Evolutionary conservation across 768 basidiomycete genomes (phyloP).

Genomic region (Lyophyllum semitale): DNA sequence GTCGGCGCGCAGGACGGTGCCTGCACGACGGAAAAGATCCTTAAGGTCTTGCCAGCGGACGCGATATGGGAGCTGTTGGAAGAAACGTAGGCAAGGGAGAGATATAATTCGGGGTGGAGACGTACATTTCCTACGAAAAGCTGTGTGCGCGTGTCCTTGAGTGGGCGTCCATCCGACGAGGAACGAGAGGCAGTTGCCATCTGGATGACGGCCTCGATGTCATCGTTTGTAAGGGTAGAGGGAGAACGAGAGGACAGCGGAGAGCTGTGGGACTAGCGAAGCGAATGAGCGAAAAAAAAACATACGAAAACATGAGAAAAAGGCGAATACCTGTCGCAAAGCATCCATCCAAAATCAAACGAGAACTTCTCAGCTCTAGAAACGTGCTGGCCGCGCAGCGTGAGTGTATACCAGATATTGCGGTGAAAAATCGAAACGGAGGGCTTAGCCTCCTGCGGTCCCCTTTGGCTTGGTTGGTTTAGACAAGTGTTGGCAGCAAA

Average conservation of each 20-base stretch:
- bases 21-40: conserved; percentile 94
- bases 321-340: conserved; percentile 16
- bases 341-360: conserved; percentile 19
- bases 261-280: conserved; percentile 8
- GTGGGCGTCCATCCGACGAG: conserved; percentile 51
- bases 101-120: conserved; percentile 22
- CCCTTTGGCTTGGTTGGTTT: no score
- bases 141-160: conserved; percentile 89
- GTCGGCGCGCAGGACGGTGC: conserved; percentile 82
- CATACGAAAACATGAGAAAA: background rate
- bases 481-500: conserved; percentile 1
- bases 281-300: background rate
- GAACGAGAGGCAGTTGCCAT: conserved; percentile 79
- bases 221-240: conserved; percentile 64
- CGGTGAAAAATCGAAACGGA: no score
- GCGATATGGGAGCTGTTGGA: conserved; percentile 82
- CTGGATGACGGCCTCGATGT: conserved; percentile 91
- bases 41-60: conserved; percentile 99
- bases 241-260: conserved; percentile 13
- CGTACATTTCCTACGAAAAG: conserved; percentile 95
- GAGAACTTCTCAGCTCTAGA: background rate
- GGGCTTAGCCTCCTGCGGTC: no score
- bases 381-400: no score
- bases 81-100: conserved; percentile 5
- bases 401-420: no score